Conservation (phyloP, 2,329 filamentous ascomycete species). For the Beauveria bassiana region DNA sequence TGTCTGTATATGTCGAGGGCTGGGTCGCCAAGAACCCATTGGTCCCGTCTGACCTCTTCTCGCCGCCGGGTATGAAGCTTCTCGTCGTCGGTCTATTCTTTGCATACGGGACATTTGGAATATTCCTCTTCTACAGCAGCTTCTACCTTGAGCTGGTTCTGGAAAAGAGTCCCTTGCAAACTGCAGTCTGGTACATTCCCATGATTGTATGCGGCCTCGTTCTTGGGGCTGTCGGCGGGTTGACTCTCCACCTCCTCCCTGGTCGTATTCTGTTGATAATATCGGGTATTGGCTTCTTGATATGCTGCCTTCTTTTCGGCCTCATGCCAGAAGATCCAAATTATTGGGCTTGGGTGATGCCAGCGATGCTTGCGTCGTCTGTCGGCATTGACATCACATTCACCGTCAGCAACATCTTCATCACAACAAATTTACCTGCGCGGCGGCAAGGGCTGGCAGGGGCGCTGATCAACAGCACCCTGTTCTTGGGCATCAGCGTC, state of each 20-base stretch:
- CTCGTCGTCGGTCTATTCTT: slow-evolving; percentile 47
- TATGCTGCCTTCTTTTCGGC: slow-evolving; percentile 47
- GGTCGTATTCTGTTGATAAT: slow-evolving; percentile 45
- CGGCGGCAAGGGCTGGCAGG: slow-evolving; percentile 57
- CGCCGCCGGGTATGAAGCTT: slow-evolving; percentile 52
- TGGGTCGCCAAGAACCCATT: slow-evolving; percentile 55
- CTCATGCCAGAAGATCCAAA: slow-evolving; percentile 43
- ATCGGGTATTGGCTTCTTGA: slow-evolving; percentile 42
- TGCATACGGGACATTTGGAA: slow-evolving; percentile 47
- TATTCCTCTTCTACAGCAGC: slow-evolving; percentile 55
- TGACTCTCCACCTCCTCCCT: slow-evolving; percentile 47
- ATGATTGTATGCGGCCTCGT: slow-evolving; percentile 52
- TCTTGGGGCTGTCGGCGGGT: slow-evolving; percentile 44
- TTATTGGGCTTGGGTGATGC: slow-evolving; percentile 60
- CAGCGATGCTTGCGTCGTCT: slow-evolving; percentile 51
- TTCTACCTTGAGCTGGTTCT: slow-evolving; percentile 53
- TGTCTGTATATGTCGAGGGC: slow-evolving; percentile 56
- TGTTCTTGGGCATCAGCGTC: slow-evolving; percentile 57
- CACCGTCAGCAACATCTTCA: slow-evolving; percentile 60
- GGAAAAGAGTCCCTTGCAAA: slow-evolving; percentile 39
- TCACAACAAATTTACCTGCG: slow-evolving; percentile 53
- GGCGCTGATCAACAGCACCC: slow-evolving; percentile 52
- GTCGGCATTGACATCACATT: slow-evolving; percentile 60
- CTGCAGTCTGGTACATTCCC: slow-evolving; percentile 52
- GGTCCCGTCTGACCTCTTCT: slow-evolving; percentile 56